phyloP scores from a whole-genome alignment of 2,329 filamentous ascomycete genomes.

The Scorias spongiosa region DNA sequence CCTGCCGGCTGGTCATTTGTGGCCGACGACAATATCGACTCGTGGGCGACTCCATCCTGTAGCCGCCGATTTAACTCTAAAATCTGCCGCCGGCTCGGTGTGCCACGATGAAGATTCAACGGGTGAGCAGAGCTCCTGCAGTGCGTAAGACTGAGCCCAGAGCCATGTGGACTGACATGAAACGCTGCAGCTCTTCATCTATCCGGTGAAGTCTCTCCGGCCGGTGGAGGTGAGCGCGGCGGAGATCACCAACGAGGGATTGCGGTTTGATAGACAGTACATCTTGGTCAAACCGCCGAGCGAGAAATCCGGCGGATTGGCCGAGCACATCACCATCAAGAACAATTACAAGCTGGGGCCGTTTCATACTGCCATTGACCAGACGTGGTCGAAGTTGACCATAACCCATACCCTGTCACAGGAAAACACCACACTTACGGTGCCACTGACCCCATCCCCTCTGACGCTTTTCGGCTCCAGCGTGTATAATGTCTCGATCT shows the following conservation, averaged over 20 bases:
- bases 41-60: too few relatives aligned
- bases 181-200: slow-evolving; percentile 17
- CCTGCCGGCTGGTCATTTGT: too few relatives aligned
- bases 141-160: not conserved
- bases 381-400: slow-evolving; percentile 20
- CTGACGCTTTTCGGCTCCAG: slow-evolving; percentile 15
- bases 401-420: slow-evolving; percentile 17
- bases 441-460: slow-evolving; percentile 18
- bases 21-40: too few relatives aligned
- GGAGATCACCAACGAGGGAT: slow-evolving; percentile 21
- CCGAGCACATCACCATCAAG: slow-evolving; percentile 22
- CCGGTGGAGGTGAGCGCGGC: slow-evolving; percentile 18
- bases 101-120: slow-evolving; percentile 17
- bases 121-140: slow-evolving; percentile 7
- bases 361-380: slow-evolving; percentile 19
- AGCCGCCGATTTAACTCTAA: too few relatives aligned
- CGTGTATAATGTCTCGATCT: slow-evolving; percentile 18
- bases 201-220: slow-evolving; percentile 18
- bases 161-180: not conserved
- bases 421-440: slow-evolving; percentile 11
- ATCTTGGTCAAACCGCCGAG: slow-evolving; percentile 19
- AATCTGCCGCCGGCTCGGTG: not conserved
- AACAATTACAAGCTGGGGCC: slow-evolving; percentile 19
- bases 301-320: slow-evolving; percentile 13
- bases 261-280: slow-evolving; percentile 21